Base-by-base conservation (phyloP, 345 rosid species). In the Alliaria petiolata region DNA sequence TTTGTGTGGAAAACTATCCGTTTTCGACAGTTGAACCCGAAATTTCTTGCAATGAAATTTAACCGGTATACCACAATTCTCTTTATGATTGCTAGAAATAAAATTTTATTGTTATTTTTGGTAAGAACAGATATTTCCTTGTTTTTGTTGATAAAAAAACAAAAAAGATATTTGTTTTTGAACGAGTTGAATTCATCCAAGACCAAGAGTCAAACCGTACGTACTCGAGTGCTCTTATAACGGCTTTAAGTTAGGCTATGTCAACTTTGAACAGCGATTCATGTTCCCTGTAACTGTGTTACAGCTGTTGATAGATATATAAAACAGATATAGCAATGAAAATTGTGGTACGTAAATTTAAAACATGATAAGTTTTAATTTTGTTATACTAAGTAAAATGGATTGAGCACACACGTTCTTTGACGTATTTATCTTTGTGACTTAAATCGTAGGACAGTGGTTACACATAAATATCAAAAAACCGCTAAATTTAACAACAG, bases 191-290 rank as follows among this genome's bases (percentile, higher is more conserved):
- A 26, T 36, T 16, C 20, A 47, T 47, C 8, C 3, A 31, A 25
- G 30, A 38, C 22, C 33, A 38, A 42, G 62, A 45, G 75, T 70
- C 68, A 60, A 69, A 7, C 9, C 33, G 15, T 5, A 40, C 26
- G 49, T 50, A 50, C 34, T 51, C 68, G 26, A 71, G 76, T 71
- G 76, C 76, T 61, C 54, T 52, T 40, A 62, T 54, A 61, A 62
- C 76, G 54, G 69, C 52, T 62, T 59, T 38, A 25, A 46, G 39
- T 43, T 28, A 31, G 1, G 54, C 28, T 53, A 11, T 40, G 62
- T 67, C 70, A 38, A 65, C 42, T 69, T 69, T 15, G 25, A 70
- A 26, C 26, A 58, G 17, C 20, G 59, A 25, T 12, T 25, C 36
- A 55, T 36, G n/a, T 58, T 60, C 20, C 30, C n/a, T 59, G 65